Evolutionary conservation across 495 filamentous ascomycete species (phyloP).

Genomic region (Antarctomyces pellizariae): DNA sequence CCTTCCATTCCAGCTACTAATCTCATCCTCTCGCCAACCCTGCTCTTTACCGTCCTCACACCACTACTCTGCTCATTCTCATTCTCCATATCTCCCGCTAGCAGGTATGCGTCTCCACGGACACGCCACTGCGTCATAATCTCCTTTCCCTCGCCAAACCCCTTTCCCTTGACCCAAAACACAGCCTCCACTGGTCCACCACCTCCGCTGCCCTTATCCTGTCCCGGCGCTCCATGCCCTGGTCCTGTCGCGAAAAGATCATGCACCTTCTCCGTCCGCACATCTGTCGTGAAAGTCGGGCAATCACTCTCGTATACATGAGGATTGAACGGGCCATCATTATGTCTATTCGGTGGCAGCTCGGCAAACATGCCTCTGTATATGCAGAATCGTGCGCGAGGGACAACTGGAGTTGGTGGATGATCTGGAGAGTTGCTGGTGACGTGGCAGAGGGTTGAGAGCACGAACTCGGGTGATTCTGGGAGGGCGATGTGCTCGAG

Average conservation of each 20-base stretch:
- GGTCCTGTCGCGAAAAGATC: conserved; percentile 32
- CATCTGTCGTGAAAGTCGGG: conserved; percentile 67
- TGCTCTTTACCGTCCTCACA: conserved; percentile 22
- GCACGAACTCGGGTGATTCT: conserved; percentile 40
- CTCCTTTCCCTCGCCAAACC: no score
- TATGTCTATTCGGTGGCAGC: conserved; percentile 40
- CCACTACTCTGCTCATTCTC: conserved; percentile 19
- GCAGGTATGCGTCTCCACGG: conserved; percentile 44
- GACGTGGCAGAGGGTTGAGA: conserved; percentile 29
- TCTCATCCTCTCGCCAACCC: conserved; percentile 18
- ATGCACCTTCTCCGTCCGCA: conserved; percentile 56
- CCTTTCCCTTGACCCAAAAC: conserved; percentile 76
- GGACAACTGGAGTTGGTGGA: conserved; percentile 12
- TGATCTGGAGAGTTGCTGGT: conserved; percentile 2
- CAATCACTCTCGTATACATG: conserved; percentile 46
- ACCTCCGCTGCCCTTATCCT: conserved; percentile 28
- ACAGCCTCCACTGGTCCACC: conserved; percentile 55
- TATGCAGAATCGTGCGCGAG: conserved; percentile 28
- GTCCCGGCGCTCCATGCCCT: conserved; percentile 14
- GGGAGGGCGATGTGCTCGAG: conserved; percentile 36
- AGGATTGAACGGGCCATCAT: conserved; percentile 33
- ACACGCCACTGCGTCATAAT: conserved; percentile 64
- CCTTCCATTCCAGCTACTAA: conserved; percentile 9
- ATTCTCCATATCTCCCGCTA: conserved; percentile 31
- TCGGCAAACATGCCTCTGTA: conserved; percentile 66